Percentiles rank a stretch among this genome's conserved stretches.
These are phyloP conservation scores for Pascua sp. DNA, from an alignment of 1,284 basidiomycete genomes.

Conservation along the genomic window DNA sequence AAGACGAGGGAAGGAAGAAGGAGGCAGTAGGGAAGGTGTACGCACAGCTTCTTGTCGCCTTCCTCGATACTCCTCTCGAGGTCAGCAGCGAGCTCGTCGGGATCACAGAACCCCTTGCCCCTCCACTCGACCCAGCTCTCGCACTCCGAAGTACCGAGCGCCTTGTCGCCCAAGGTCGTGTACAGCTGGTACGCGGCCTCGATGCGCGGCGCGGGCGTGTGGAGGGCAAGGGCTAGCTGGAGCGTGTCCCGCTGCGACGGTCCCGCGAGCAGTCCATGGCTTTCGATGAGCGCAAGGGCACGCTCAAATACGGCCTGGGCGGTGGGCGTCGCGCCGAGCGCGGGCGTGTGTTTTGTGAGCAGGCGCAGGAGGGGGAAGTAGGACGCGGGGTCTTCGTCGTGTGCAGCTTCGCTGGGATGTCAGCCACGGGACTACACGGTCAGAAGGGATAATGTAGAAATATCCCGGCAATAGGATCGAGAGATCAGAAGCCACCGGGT, in stretches of 20 bases:
- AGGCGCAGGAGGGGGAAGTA: conserved; percentile 68
- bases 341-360: conserved; percentile 54
- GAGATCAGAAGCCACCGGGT: conserved; percentile 3
- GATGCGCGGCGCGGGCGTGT: conserved; percentile 42
- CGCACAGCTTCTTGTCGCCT: conserved; percentile 1
- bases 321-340: conserved; percentile 13
- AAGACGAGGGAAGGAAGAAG: neutral
- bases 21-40: neutral
- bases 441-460: conserved; percentile 5
- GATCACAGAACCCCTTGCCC: conserved; percentile 69
- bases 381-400: conserved; percentile 61
- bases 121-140: conserved; percentile 86
- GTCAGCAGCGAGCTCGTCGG: conserved; percentile 60
- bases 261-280: conserved; percentile 24
- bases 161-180: conserved; percentile 53
- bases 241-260: conserved; percentile 50
- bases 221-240: conserved; percentile 47
- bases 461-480: neutral
- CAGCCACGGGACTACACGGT: neutral
- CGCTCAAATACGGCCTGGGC: conserved; percentile 28
- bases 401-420: conserved; percentile 56
- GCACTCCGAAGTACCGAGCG: conserved; percentile 58
- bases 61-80: conserved; percentile 56
- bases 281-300: conserved; percentile 24
- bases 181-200: conserved; percentile 43